Base-by-base conservation (phyloP, 2,329 filamentous ascomycete species). In the Pseudocercospora musae region DNA sequence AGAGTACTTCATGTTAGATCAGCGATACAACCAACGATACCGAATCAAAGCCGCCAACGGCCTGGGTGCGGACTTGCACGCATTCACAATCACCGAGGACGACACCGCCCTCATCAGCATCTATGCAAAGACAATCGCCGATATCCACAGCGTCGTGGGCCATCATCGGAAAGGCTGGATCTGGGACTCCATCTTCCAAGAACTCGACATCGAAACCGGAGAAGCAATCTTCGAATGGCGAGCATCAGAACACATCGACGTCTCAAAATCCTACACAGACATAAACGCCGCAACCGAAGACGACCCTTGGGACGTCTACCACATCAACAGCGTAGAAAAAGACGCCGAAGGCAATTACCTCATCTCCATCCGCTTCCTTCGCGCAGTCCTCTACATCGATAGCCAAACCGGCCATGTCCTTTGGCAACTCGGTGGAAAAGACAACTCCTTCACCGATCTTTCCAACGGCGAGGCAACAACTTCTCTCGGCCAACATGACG, bases 221-320 rank as follows among this genome's bases (percentile, higher is more conserved):
- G 75, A 82, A 29, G 69, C 85, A 1, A 64, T 85, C 6, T 87
- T 86, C 66, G 81, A 87, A 66, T 87, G 84, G 85, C 78, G 77
- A 37, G 82, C 81, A 62, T 75, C 85, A 1, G 82, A 85, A 42
- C 81, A 86, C 69, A 75, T 84, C 42, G 72, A 75, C 18, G 78
- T 81, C 3, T 75, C 77, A 42, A 80, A 81, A 76, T 71, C 70
- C 4, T 73, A 70, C 13, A 70, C 71, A 27, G 73, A 76, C 33
- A 63, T 66, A 25, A 76, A 44, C 76, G 77, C n/a, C 0, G 71
- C 68, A 2, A 69, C 77, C 13, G 76, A 78, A 20, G 74, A 75
- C n/a, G 78, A 80, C 27, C 78, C 80, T 0, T 84, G 78, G 72
- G 82, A 85, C 66, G 84, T 78, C 69, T 83, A 82, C 70, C 83